phyloP scores from a whole-genome alignment of 2,329 filamentous ascomycete genomes.

The Fragosphaeria purpurea region DNA sequence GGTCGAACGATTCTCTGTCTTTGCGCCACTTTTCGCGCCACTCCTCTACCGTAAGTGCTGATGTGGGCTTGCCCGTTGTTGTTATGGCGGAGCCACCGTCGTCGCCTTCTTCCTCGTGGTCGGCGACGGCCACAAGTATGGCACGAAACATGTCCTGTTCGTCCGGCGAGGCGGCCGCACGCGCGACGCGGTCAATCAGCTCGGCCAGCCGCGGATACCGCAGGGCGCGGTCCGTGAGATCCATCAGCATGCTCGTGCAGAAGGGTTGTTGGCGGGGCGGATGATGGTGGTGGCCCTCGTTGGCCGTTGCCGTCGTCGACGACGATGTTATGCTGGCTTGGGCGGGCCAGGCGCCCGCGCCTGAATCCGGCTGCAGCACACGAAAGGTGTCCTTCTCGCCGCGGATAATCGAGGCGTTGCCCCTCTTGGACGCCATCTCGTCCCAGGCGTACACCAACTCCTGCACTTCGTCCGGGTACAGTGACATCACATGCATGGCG shows the following conservation, averaged over 20 bases:
- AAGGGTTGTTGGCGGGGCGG: slow-evolving; percentile 5
- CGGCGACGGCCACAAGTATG: slow-evolving; percentile 5
- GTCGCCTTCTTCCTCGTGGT: slow-evolving; percentile 11
- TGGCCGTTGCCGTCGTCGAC: slow-evolving; percentile 32
- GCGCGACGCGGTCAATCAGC: slow-evolving; percentile 42
- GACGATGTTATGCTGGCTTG: slow-evolving; percentile 4
- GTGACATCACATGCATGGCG: slow-evolving; percentile 67
- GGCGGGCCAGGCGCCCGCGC: slow-evolving; percentile 5
- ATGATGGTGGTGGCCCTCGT: slow-evolving; percentile 27
- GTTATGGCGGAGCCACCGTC: neutral
- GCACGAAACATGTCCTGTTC: slow-evolving; percentile 11
- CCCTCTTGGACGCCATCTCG: slow-evolving; percentile 56
- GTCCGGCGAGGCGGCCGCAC: slow-evolving; percentile 19
- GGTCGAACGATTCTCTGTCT: slow-evolving; percentile 4
- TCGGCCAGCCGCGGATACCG: slow-evolving; percentile 10
- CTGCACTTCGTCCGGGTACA: slow-evolving; percentile 42
- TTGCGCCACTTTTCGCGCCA: slow-evolving; percentile 4
- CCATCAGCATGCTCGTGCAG: slow-evolving; percentile 9
- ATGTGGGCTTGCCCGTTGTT: neutral
- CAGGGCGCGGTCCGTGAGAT: slow-evolving; percentile 10
- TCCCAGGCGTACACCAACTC: slow-evolving; percentile 57
- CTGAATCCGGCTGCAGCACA: slow-evolving; percentile 55
- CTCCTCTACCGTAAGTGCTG: neutral
- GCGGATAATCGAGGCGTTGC: slow-evolving; percentile 61
- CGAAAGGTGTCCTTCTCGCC: slow-evolving; percentile 77